These are phyloP conservation scores for Epichloe bromicola DNA, from an alignment of 2,329 filamentous ascomycete genomes.

Conservation along the genomic window DNA sequence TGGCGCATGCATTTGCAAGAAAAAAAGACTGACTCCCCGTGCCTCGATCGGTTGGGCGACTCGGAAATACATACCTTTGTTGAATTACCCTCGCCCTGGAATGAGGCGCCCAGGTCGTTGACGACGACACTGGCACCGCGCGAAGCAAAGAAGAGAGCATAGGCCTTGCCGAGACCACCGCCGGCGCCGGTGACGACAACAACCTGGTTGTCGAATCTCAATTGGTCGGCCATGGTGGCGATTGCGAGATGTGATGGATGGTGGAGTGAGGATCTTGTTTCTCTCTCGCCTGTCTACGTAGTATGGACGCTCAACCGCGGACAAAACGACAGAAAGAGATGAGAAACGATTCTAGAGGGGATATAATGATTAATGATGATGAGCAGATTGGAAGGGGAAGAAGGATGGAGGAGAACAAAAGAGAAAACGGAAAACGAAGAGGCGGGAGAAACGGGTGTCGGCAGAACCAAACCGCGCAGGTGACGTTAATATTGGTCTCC, in stretches of 20 bases:
- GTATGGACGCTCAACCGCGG: slow-evolving; percentile 1
- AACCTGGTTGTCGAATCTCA: slow-evolving; percentile 75
- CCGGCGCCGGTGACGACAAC: slow-evolving; percentile 74
- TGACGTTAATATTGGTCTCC: no score
- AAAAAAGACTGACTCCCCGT: background rate
- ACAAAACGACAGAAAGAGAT: slow-evolving; percentile 5
- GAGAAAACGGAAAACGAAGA: background rate
- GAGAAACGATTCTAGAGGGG: background rate
- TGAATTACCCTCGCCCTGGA: slow-evolving; percentile 83
- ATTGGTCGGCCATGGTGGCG: slow-evolving; percentile 46
- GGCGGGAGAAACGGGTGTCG: background rate
- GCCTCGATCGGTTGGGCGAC: no score
- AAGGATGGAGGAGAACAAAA: slow-evolving; percentile 3
- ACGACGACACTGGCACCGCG: slow-evolving; percentile 91
- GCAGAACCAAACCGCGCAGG: background rate
- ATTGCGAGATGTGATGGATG: slow-evolving; percentile 8
- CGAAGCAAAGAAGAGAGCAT: slow-evolving; percentile 80
- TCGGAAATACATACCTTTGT: slow-evolving; percentile 50
- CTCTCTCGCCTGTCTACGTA: background rate
- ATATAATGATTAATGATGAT: background rate
- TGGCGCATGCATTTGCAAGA: background rate
- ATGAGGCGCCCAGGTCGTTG: slow-evolving; percentile 86
- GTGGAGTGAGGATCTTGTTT: background rate
- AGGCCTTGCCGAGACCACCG: slow-evolving; percentile 67
- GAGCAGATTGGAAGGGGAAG: slow-evolving; percentile 2